Conservation (phyloP, 805 yeast species). For the Metschnikowia similis region DNA sequence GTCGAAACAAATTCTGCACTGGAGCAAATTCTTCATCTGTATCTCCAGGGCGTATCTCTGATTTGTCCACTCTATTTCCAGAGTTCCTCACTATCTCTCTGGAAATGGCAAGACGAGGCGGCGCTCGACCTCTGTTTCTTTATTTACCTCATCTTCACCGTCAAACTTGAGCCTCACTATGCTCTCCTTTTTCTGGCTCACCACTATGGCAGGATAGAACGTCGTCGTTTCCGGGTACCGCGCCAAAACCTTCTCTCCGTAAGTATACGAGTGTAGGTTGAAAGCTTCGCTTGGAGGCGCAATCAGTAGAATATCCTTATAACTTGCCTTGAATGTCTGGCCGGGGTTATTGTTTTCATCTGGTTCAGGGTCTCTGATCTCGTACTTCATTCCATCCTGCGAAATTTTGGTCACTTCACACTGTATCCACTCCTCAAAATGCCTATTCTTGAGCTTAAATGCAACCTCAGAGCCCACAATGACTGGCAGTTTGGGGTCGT, state of each 20-base stretch:
- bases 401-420: constrained; percentile 79
- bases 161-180: constrained; percentile 79
- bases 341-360: constrained; percentile 90
- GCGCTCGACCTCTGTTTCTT: constrained; percentile 90
- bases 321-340: constrained; percentile 73
- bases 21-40: too few species aligned
- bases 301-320: constrained; percentile 74
- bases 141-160: constrained; percentile 95
- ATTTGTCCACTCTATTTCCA: too few species aligned
- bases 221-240: constrained; percentile 97
- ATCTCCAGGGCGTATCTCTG: too few species aligned
- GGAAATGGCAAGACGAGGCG: constrained; percentile 79
- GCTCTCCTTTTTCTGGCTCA: constrained; percentile 70
- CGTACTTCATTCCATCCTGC: constrained; percentile 70
- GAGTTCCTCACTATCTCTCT: constrained; percentile 12
- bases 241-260: constrained; percentile 81
- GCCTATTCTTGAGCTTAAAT: constrained; percentile 65
- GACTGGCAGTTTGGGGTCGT: constrained; percentile 56
- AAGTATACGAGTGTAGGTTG: constrained; percentile 52
- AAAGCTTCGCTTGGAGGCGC: constrained; percentile 48
- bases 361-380: constrained; percentile 97
- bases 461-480: constrained; percentile 81
- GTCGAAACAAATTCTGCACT: too few species aligned
- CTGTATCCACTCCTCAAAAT: constrained; percentile 93
- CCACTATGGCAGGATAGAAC: constrained; percentile 90